These are phyloP conservation scores for Firmiana major DNA, from an alignment of 345 rosid species.

Conservation along the genomic window DNA sequence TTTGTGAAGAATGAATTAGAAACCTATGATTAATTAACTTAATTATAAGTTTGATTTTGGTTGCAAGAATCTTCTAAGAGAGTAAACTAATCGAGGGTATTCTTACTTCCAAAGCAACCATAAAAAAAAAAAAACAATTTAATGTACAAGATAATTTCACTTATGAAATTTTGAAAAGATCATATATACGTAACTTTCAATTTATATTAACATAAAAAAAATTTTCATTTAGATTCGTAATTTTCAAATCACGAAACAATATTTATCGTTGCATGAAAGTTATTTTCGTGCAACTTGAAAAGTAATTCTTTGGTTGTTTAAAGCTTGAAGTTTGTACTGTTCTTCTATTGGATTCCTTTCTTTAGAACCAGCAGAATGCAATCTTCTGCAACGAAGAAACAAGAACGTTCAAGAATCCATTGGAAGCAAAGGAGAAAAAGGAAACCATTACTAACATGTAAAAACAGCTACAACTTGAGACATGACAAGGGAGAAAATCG, in stretches of 20 bases:
- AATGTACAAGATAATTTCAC: too few species aligned
- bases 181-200: too few species aligned
- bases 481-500: background rate
- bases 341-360: background rate
- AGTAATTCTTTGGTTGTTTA: background rate
- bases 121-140: too few species aligned
- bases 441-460: background rate
- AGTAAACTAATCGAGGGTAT: constrained; percentile 13
- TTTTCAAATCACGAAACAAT: too few species aligned
- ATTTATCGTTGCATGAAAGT: too few species aligned
- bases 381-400: background rate
- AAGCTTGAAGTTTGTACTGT: background rate
- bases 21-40: background rate
- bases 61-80: constrained; percentile 15
- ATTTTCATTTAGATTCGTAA: too few species aligned
- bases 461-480: background rate
- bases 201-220: too few species aligned
- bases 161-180: too few species aligned
- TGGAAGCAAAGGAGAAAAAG: background rate
- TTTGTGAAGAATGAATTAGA: constrained; percentile 6
- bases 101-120: background rate
- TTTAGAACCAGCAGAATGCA: background rate
- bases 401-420: background rate
- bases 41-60: constrained; percentile 16
- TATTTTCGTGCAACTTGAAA: too few species aligned